phyloP scores from a whole-genome alignment of 345 rosid species.

The Syzygium aromaticum region DNA sequence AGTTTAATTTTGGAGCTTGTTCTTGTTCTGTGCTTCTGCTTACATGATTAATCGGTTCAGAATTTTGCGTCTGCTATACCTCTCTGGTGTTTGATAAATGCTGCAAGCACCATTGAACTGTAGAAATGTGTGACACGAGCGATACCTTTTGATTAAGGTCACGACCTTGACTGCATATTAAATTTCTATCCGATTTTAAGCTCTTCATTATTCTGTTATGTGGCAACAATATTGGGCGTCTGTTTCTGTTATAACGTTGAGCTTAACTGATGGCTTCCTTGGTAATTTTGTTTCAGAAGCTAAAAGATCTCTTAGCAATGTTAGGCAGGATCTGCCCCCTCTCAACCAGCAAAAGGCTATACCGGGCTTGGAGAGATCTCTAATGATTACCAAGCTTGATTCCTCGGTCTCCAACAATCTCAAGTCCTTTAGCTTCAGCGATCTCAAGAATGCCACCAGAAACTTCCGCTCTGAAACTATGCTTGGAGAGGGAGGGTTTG shows the following conservation, averaged over 20 bases:
- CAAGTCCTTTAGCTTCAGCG: slow-evolving; percentile 46
- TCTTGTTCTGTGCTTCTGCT: neutral
- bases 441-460: slow-evolving; percentile 51
- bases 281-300: slow-evolving; percentile 12
- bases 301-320: slow-evolving; percentile 8
- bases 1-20: neutral
- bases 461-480: slow-evolving; percentile 44
- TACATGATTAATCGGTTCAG: neutral
- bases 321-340: slow-evolving; percentile 1
- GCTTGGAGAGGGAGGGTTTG: slow-evolving; percentile 73
- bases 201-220: neutral
- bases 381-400: slow-evolving; percentile 14
- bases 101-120: neutral
- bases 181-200: neutral
- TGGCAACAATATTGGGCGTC: neutral
- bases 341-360: neutral
- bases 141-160: neutral
- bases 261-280: neutral
- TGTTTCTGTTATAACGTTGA: neutral
- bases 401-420: slow-evolving; percentile 20
- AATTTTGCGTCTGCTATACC: neutral
- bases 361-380: slow-evolving; percentile 1
- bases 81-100: neutral
- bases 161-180: neutral
- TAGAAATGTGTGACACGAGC: neutral